Percentiles rank a stretch among this genome's conserved stretches.
Conservation (phyloP, 1,284 basidiomycete genomes). For the Trichosporon ovoides region DNA sequence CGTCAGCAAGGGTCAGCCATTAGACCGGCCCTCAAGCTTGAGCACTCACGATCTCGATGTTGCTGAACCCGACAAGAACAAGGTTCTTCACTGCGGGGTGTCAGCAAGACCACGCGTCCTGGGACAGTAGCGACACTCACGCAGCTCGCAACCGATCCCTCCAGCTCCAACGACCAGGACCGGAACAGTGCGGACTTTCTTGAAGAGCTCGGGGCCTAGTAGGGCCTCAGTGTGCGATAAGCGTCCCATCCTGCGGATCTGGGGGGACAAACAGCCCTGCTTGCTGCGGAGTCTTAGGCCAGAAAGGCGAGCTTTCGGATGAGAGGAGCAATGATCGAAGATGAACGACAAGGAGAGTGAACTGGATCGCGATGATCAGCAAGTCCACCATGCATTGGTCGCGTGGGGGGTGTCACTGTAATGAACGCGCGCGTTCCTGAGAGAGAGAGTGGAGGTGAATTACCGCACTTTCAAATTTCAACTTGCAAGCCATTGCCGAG, state of each 20-base stretch:
- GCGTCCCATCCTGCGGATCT: slow-evolving; percentile 27
- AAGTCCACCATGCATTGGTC: background rate
- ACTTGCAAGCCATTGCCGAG: background rate
- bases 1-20: background rate
- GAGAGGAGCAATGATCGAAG: slow-evolving; percentile 3
- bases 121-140: slow-evolving; percentile 54
- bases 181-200: slow-evolving; percentile 55
- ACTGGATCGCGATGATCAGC: background rate
- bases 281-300: background rate
- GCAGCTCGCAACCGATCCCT: slow-evolving; percentile 93
- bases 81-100: slow-evolving; percentile 78
- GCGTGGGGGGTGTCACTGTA: background rate
- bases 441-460: background rate
- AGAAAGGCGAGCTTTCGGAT: background rate
- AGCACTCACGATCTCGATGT: slow-evolving; percentile 63
- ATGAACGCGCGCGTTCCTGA: background rate
- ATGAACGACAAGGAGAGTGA: background rate
- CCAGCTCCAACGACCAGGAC: slow-evolving; percentile 92
- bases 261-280: background rate
- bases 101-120: background rate
- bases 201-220: slow-evolving; percentile 64
- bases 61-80: slow-evolving; percentile 83
- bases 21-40: slow-evolving; percentile 2
- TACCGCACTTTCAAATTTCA: background rate
- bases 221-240: slow-evolving; percentile 53